These are phyloP conservation scores for Cytospora piceae DNA, from an alignment of 2,329 filamentous ascomycete species.

Conservation along the genomic window DNA sequence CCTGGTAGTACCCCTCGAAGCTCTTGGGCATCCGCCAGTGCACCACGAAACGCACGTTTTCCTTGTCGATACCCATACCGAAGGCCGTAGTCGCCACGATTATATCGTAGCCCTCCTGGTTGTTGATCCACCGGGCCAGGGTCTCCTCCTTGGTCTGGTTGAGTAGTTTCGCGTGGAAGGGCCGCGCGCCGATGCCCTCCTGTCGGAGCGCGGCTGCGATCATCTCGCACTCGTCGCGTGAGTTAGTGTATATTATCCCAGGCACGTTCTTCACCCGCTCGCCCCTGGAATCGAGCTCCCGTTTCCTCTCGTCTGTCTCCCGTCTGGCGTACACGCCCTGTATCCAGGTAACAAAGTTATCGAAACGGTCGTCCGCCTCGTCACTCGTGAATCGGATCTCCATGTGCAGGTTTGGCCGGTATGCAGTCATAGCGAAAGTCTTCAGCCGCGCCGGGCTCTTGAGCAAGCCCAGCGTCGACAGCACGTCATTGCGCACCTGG, in stretches of 20 bases:
- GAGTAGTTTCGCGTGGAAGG: conserved; percentile 72
- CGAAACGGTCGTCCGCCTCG: conserved; percentile 71
- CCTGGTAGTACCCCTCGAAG: conserved; percentile 95
- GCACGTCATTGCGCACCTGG: conserved; percentile 80
- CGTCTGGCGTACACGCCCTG: conserved; percentile 72
- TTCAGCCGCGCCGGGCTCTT: conserved; percentile 61
- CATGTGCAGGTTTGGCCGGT: conserved; percentile 84
- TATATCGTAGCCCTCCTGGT: conserved; percentile 79
- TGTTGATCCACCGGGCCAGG: conserved; percentile 71
- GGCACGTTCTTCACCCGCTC: conserved; percentile 67
- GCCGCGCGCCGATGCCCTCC: conserved; percentile 73
- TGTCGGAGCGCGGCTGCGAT: conserved; percentile 67
- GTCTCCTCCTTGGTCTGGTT: conserved; percentile 73
- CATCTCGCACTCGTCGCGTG: conserved; percentile 73
- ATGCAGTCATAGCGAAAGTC: conserved; percentile 81
- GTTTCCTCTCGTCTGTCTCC: conserved; percentile 58
- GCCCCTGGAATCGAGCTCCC: conserved; percentile 58
- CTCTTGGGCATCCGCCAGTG: conserved; percentile 94
- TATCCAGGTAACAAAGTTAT: conserved; percentile 78
- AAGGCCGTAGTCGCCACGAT: conserved; percentile 96
- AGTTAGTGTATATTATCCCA: conserved; percentile 81
- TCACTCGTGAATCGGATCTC: conserved; percentile 84
- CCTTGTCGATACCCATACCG: conserved; percentile 97
- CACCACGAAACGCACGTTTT: conserved; percentile 90
- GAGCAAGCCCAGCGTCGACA: conserved; percentile 72